A percentile compares a stretch with the other conserved stretches of the same genome.
Evolutionary conservation across 2,329 filamentous ascomycete species (phyloP).

Genomic region (Ustulina deusta): DNA sequence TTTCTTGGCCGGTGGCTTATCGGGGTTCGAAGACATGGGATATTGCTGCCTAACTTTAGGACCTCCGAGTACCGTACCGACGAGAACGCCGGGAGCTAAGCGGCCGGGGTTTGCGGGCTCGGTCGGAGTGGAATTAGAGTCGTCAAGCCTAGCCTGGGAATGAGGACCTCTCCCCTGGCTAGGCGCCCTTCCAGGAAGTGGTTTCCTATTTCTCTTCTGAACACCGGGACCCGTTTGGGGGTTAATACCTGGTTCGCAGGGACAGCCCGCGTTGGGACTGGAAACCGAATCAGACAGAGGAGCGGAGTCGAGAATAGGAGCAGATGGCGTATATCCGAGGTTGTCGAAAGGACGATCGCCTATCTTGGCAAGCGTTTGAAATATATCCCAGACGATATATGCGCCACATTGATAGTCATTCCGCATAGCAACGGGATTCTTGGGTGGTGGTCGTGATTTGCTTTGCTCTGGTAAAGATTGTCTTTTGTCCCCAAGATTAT

Average conservation of each 20-base stretch:
- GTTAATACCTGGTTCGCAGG: neutral
- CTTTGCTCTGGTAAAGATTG: constrained; percentile 39
- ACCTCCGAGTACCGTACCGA: neutral
- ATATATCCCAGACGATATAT: constrained; percentile 51
- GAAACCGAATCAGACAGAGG: constrained; percentile 44
- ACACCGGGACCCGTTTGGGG: neutral
- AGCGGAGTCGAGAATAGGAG: constrained; percentile 53
- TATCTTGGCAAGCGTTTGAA: constrained; percentile 50
- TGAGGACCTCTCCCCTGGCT: constrained; percentile 2
- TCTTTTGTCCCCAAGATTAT: constrained; percentile 41
- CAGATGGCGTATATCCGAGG: constrained; percentile 52
- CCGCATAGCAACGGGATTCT: constrained; percentile 51
- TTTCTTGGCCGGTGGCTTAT: constrained; percentile 25
- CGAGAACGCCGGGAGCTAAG: neutral
- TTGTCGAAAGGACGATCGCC: constrained; percentile 50
- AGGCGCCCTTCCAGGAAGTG: constrained; percentile 17
- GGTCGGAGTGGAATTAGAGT: neutral
- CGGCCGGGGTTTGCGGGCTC: neutral
- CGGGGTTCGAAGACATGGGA: neutral
- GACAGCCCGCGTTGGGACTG: constrained; percentile 29
- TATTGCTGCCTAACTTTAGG: neutral
- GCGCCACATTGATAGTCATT: constrained; percentile 52
- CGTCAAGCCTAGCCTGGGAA: neutral
- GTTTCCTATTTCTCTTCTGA: constrained; percentile 25
- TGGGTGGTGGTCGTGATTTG: constrained; percentile 46